A percentile compares a stretch with the other conserved stretches of the same genome.
Conservation (phyloP, 768 basidiomycete species). For the Suillus cothurnatus region DNA sequence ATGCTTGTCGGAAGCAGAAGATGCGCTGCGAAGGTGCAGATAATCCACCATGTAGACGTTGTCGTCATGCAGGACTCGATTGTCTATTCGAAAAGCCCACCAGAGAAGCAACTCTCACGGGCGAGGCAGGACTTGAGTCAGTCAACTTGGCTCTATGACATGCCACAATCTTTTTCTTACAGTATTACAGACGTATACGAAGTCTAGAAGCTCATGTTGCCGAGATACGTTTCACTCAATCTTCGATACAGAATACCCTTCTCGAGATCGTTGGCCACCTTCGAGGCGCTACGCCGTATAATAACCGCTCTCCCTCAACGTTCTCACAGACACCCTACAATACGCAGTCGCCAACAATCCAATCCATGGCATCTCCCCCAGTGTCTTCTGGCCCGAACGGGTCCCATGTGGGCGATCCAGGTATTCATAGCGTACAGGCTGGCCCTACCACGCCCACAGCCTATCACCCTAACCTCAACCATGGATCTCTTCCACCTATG, state of each 20-base stretch:
- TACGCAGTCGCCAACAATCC: constrained; percentile 68
- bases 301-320: constrained; percentile 64
- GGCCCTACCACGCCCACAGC: constrained; percentile 33
- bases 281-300: constrained; percentile 51
- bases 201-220: constrained; percentile 86
- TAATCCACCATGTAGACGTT: constrained; percentile 94
- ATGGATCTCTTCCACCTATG: constrained; percentile 32
- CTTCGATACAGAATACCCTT: constrained; percentile 76
- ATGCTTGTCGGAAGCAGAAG: constrained; percentile 95
- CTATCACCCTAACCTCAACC: constrained; percentile 27
- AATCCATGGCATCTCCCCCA: constrained; percentile 55
- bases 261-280: constrained; percentile 80
- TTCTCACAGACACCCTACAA: constrained; percentile 50
- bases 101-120: constrained; percentile 82
- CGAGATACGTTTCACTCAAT: constrained; percentile 74
- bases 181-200: constrained; percentile 73
- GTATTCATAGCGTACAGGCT: constrained; percentile 24
- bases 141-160: constrained; percentile 30
- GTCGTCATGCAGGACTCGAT: constrained; percentile 85
- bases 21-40: constrained; percentile 98
- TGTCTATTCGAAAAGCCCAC: constrained; percentile 96
- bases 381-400: constrained; percentile 44
- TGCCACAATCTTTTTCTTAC: constrained; percentile 17
- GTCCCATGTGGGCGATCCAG: constrained; percentile 26
- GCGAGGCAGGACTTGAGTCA: constrained; percentile 88